phyloP scores from a whole-genome alignment of 2,329 filamentous ascomycete species.

The Claviceps humidiphila region DNA sequence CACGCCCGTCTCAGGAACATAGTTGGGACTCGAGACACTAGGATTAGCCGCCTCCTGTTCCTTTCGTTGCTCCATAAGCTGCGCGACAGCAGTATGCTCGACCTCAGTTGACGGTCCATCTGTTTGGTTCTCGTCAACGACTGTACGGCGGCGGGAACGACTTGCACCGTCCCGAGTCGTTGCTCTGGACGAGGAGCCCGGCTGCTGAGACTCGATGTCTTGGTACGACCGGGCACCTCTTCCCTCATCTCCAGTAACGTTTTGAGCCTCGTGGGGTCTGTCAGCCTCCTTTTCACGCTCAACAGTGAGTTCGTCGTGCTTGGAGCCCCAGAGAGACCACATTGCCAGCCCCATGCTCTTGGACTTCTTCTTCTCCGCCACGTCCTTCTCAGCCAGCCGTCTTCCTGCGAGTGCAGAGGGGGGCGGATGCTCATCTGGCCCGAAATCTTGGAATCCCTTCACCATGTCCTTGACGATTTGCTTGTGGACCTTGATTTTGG shows the following conservation, averaged over 20 bases:
- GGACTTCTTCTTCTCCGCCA: conserved; percentile 35
- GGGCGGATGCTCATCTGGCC: conserved; percentile 62
- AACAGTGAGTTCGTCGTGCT: conserved; percentile 69
- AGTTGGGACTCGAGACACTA: conserved; percentile 30
- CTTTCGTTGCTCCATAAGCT: conserved; percentile 29
- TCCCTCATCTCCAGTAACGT: conserved; percentile 27
- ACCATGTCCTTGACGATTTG: conserved; percentile 59
- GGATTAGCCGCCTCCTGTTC: conserved; percentile 25
- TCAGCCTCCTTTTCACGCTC: conserved; percentile 41
- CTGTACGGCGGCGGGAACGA: conserved; percentile 30
- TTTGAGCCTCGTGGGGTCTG: conserved; percentile 17
- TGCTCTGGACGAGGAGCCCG: conserved; percentile 9
- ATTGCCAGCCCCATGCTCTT: conserved; percentile 66
- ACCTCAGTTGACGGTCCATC: conserved; percentile 16
- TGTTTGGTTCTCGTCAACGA: conserved; percentile 39
- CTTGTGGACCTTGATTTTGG: conserved; percentile 60
- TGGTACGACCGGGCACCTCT: conserved; percentile 27
- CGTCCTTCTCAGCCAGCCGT: conserved; percentile 33
- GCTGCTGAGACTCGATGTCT: conserved; percentile 27
- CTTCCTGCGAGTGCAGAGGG: conserved; percentile 71
- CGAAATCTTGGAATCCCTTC: conserved; percentile 57
- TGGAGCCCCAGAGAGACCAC: conserved; percentile 81
- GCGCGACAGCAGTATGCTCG: conserved; percentile 29
- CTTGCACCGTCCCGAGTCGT: conserved; percentile 18
- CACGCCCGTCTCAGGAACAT: conserved; percentile 33